phyloP scores from a whole-genome alignment of 2,329 filamentous ascomycete genomes.

The Helicocarpus griseus region DNA sequence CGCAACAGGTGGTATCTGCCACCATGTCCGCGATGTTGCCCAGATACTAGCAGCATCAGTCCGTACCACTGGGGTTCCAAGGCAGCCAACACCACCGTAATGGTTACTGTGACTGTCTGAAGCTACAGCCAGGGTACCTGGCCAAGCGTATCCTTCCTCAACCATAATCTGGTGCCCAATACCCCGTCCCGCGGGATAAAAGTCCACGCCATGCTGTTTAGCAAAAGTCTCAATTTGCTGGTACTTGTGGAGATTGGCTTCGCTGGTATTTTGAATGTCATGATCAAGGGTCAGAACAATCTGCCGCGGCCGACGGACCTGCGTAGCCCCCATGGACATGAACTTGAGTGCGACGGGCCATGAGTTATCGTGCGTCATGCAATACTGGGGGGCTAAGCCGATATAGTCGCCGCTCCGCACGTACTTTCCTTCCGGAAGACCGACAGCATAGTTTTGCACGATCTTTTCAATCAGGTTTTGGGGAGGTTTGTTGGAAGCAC shows the following conservation, averaged over 20 bases:
- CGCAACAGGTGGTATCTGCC: slow-evolving; percentile 75
- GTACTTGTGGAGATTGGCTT: slow-evolving; percentile 76
- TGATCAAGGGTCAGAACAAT: slow-evolving; percentile 80
- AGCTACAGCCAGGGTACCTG: slow-evolving; percentile 71
- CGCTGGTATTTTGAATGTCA: slow-evolving; percentile 74
- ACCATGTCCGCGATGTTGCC: slow-evolving; percentile 78
- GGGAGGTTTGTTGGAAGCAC: slow-evolving; percentile 3
- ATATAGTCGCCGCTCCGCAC: slow-evolving; percentile 79
- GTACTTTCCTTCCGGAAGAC: slow-evolving; percentile 61
- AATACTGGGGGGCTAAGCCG: slow-evolving; percentile 58
- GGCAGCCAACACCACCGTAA: slow-evolving; percentile 69
- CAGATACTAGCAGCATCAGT: slow-evolving; percentile 82
- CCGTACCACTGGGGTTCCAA: slow-evolving; percentile 74
- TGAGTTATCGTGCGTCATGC: slow-evolving; percentile 83
- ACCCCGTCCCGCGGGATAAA: slow-evolving; percentile 66
- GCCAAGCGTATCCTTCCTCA: slow-evolving; percentile 77
- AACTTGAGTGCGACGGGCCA: slow-evolving; percentile 70
- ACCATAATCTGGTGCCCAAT: slow-evolving; percentile 82
- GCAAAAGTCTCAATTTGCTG: slow-evolving; percentile 73
- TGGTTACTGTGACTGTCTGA: slow-evolving; percentile 63
- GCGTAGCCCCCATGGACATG: slow-evolving; percentile 69
- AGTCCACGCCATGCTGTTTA: slow-evolving; percentile 62
- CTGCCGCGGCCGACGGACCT: slow-evolving; percentile 61
- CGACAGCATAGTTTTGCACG: slow-evolving; percentile 71
- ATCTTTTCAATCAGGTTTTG: slow-evolving; percentile 93